A percentile compares a stretch with the other conserved stretches of the same genome.
phyloP scores from a whole-genome alignment of 2,329 filamentous ascomycete genomes.

The Penicillium corylophilum region DNA sequence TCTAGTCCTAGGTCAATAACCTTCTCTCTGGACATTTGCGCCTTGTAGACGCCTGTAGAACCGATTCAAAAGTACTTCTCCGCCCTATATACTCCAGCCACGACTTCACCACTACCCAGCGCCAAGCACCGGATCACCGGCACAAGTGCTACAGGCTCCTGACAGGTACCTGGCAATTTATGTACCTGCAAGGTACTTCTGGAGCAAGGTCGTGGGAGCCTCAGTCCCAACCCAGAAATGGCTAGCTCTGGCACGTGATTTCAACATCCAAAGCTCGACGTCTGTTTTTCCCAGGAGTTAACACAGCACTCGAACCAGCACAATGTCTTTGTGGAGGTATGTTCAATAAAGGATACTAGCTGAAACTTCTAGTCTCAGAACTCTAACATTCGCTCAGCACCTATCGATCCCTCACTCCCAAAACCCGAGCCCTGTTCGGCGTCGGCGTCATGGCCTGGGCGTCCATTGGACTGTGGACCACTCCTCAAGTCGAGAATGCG shows the following conservation, averaged over 20 bases:
- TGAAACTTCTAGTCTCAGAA: background rate
- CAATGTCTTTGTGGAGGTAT: constrained; percentile 43
- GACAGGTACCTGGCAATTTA: constrained; percentile 5
- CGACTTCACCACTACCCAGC: constrained; percentile 12
- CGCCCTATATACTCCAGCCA: constrained; percentile 11
- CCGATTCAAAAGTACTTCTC: constrained; percentile 4
- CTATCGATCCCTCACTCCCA: constrained; percentile 70
- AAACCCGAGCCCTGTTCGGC: constrained; percentile 70
- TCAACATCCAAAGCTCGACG: background rate
- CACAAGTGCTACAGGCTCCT: constrained; percentile 16
- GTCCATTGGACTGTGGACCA: constrained; percentile 67
- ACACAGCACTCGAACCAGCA: background rate
- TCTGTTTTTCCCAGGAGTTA: background rate
- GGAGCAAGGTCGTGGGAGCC: background rate
- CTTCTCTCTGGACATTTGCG: no score
- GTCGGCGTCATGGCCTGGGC: constrained; percentile 76
- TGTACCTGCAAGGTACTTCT: background rate
- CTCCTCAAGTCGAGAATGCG: constrained; percentile 70
- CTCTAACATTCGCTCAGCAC: constrained; percentile 46
- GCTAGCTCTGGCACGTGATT: constrained; percentile 6
- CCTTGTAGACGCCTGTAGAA: background rate
- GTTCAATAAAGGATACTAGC: background rate
- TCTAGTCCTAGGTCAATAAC: background rate
- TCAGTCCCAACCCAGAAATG: background rate
- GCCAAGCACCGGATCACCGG: constrained; percentile 3